A percentile compares a stretch with the other conserved stretches of the same genome.
Evolutionary conservation across 306 rosid genomes (phyloP).

Genomic region (Quercus wislizeni): DNA sequence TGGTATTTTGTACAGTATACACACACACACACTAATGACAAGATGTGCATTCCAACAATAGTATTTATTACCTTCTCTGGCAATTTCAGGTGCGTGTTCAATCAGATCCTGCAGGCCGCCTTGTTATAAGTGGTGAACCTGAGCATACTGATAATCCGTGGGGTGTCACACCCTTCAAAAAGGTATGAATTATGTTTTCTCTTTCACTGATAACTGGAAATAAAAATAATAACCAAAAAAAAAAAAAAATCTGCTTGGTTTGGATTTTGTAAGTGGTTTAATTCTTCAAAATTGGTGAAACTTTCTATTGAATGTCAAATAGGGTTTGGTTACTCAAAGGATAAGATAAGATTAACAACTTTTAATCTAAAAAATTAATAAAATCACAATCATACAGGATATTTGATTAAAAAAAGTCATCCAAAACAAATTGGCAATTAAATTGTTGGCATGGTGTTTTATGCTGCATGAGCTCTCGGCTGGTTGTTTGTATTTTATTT

Average conservation of each 20-base stretch:
- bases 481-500: neutral
- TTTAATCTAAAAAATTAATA: neutral
- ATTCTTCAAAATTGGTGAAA: too few relatives aligned
- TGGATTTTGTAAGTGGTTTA: neutral
- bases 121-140: conserved; percentile 96
- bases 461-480: neutral
- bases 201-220: neutral
- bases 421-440: neutral
- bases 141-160: conserved; percentile 90
- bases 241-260: neutral
- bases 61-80: neutral
- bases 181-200: conserved; percentile 39
- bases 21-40: neutral
- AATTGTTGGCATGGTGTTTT: neutral
- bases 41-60: neutral
- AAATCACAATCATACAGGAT: neutral
- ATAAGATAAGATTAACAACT: neutral
- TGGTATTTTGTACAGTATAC: neutral
- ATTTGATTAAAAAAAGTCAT: neutral
- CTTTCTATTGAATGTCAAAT: neutral
- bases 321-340: neutral
- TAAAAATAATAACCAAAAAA: too few relatives aligned
- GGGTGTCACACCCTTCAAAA: conserved; percentile 98
- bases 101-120: conserved; percentile 92
- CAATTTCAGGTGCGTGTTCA: conserved; percentile 84